Base-by-base conservation (phyloP, 2,329 filamentous ascomycete genomes). In the Piedraia hortae region DNA sequence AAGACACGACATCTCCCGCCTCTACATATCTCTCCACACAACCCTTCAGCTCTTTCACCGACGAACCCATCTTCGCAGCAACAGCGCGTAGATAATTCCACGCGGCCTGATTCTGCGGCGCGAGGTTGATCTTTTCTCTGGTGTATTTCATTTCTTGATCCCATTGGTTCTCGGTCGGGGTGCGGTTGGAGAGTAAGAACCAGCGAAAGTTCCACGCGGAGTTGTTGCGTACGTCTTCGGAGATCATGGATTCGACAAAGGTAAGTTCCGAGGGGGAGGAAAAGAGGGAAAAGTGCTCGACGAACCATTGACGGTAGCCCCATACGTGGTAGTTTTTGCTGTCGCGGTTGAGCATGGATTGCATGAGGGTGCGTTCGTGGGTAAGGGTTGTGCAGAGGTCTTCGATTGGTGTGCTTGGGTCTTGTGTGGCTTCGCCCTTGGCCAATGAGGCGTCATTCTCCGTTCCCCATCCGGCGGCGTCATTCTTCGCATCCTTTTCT, bases 291-390 rank as follows among this genome's bases (percentile, higher is more conserved):
- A 71, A 65, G 21, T 59, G 50, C 32, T 62, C 57, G 45, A 90
- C 54, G 50, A 70, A 42, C 64, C 68, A 55, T 43, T 90, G 77
- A 26, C 85, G 60, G 50, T 93, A 97, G 24, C 69, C 77, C 85
- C 85, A 97, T 21, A 93, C 85, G 43, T 97, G 85, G 44, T 97
- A 93, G 52, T 97, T 97, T 51, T 97, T 97, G 21, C 71, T 63
- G 43, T 97, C 85, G 34, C 72, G 59, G 18, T 57, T 59, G 24
- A 97, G 67, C 61, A 97, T 93, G 20, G 56, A 47, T 27, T 56
- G 59, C 27, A 91, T 59, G 43, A 93, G 93, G 8, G 54, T 55
- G 10, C 58, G 54, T 48, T 97, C 85, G 2, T 31, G 36, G 3
- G 23, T 18, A 5, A 19, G 14, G 14, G 17, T 10, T 10, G 19